phyloP scores from a whole-genome alignment of 176 grass and related monocot species.

The Oryza australiensis region DNA sequence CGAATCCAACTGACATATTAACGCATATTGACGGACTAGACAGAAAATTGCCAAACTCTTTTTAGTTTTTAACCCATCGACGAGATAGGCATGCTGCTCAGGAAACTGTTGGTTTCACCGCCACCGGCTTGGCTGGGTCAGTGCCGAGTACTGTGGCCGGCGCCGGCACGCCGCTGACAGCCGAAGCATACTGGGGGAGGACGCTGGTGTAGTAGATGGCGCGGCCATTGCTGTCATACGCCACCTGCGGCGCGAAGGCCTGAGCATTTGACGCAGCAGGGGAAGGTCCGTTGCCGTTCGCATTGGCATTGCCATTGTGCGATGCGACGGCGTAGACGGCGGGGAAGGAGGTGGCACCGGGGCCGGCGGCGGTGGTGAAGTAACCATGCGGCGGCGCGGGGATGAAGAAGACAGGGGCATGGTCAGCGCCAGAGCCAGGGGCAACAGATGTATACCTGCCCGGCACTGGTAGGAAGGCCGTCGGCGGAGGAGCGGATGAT shows the following conservation, averaged over 20 bases:
- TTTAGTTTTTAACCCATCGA: conserved; percentile 30
- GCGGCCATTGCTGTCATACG: conserved; percentile 75
- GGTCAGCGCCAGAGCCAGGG: conserved; percentile 47
- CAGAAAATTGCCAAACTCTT: conserved; percentile 46
- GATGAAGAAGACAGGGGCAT: conserved; percentile 53
- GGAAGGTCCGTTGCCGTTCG: conserved; percentile 18
- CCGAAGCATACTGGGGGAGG: conserved; percentile 59
- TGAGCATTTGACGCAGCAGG: conserved; percentile 20
- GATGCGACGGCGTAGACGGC: conserved; percentile 48
- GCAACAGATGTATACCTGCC: conserved; percentile 62
- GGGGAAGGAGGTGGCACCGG: conserved; percentile 38
- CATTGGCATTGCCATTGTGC: conserved; percentile 39
- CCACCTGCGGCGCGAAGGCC: conserved; percentile 51
- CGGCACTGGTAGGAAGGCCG: conserved; percentile 48
- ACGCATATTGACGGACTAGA: conserved; percentile 48
- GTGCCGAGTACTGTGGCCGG: conserved; percentile 19
- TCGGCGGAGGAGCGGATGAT: conserved; percentile 46
- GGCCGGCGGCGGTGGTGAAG: conserved; percentile 47
- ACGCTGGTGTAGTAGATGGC: conserved; percentile 83
- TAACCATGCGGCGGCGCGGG: conserved; percentile 66
- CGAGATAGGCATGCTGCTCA: conserved; percentile 33
- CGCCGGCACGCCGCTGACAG: conserved; percentile 46
- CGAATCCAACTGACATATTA: conserved; percentile 52
- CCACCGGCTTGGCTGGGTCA: conserved; percentile 57
- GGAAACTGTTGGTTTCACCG: conserved; percentile 69